phyloP scores from a whole-genome alignment of 345 rosid genomes.

The Corchorus capsularis region DNA sequence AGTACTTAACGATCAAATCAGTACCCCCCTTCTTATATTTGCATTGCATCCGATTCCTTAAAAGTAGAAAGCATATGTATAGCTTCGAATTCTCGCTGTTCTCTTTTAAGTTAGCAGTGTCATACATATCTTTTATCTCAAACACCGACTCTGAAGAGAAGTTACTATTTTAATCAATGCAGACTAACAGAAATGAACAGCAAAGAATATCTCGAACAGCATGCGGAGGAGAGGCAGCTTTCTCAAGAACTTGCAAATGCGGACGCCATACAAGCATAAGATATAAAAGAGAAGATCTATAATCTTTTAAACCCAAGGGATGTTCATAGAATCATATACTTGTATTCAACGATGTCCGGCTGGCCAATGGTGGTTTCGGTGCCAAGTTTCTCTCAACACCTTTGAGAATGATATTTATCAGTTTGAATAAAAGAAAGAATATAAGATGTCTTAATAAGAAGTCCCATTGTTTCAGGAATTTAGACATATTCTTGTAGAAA shows the following conservation, averaged over 20 bases:
- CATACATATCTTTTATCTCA: not conserved
- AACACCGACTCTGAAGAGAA: not conserved
- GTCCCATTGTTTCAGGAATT: too few species aligned
- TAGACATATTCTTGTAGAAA: not conserved
- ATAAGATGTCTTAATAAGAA: not conserved
- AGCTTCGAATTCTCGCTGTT: not conserved
- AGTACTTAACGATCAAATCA: not conserved
- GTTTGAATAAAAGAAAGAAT: not conserved
- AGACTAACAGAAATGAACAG: slow-evolving; percentile 98
- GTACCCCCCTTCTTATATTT: not conserved
- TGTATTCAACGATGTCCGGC: not conserved
- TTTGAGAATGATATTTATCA: not conserved
- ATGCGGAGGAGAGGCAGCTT: slow-evolving; percentile 44
- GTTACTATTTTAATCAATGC: slow-evolving; percentile 9
- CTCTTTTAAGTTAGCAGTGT: not conserved
- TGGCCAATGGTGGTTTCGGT: not conserved
- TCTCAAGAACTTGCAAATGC: slow-evolving; percentile 14
- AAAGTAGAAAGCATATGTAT: not conserved
- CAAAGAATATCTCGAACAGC: slow-evolving; percentile 87
- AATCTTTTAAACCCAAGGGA: not conserved
- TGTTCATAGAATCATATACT: not conserved
- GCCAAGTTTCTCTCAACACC: not conserved
- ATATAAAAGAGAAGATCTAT: not conserved
- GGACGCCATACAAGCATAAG: slow-evolving; percentile 6
- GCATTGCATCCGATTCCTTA: not conserved